These are phyloP conservation scores for Phytophthora citricola DNA, from an alignment of 352 stramenopile species.

Conservation along the genomic window DNA sequence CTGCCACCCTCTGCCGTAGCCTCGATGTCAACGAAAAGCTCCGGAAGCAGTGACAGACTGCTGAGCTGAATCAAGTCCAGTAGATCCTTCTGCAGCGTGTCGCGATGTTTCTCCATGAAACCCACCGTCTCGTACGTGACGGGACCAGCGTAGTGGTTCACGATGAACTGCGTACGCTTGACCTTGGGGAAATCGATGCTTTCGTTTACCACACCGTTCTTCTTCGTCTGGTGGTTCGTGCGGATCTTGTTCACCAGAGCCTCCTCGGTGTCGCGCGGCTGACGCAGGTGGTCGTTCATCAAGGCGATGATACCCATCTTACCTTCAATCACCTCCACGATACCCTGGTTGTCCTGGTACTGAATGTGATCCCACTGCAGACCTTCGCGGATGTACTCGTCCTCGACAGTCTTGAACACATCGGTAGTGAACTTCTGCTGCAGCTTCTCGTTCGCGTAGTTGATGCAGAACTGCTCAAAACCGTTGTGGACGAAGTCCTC, in stretches of 20 bases:
- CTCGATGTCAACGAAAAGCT: slow-evolving; percentile 81
- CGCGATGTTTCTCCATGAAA: slow-evolving; percentile 98
- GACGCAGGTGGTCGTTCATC: slow-evolving; percentile 90
- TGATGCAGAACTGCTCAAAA: slow-evolving; percentile 95
- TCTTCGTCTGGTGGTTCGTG: slow-evolving; percentile 83
- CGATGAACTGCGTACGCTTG: slow-evolving; percentile 93
- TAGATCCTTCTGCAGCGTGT: slow-evolving; percentile 96
- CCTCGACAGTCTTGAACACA: slow-evolving; percentile 98
- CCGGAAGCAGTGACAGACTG: slow-evolving; percentile 62
- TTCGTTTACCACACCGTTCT: slow-evolving; percentile 62
- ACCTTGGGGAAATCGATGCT: slow-evolving; percentile 90
- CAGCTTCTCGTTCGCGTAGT: slow-evolving; percentile 93
- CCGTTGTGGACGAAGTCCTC: slow-evolving; percentile 96
- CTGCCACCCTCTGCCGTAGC: slow-evolving; percentile 39
- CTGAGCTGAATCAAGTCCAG: slow-evolving; percentile 89
- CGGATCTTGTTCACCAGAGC: slow-evolving; percentile 90
- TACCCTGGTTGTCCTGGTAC: slow-evolving; percentile 99
- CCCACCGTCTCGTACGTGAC: slow-evolving; percentile 95
- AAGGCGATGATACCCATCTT: slow-evolving; percentile 89
- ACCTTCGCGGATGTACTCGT: slow-evolving; percentile 97
- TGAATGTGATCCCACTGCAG: slow-evolving; percentile 98
- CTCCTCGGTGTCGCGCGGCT: slow-evolving; percentile 87
- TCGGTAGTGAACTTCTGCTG: slow-evolving; percentile 94
- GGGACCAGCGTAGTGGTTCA: slow-evolving; percentile 96
- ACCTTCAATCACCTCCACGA: slow-evolving; percentile 96